Conservation (phyloP, 1,139 yeast genomes). For the Sporopachydermia cereana region DNA sequence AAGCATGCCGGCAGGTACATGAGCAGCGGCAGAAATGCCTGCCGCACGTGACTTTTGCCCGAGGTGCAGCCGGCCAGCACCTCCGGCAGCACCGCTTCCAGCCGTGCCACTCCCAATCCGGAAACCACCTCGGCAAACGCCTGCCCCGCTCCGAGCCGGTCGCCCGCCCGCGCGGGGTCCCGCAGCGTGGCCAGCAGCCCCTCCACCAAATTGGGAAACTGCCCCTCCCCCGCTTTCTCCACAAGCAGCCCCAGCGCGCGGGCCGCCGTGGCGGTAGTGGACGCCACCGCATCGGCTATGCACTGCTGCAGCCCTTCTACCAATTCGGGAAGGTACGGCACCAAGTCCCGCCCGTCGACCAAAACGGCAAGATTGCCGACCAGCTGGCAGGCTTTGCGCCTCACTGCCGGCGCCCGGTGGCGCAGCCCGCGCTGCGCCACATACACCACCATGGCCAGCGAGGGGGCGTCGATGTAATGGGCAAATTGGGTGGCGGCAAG, state of each 20-base stretch:
- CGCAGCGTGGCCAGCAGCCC: constrained; percentile 64
- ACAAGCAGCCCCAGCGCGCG: constrained; percentile 94
- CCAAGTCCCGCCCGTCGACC: constrained; percentile 76
- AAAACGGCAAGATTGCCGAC: constrained; percentile 97
- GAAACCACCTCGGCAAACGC: constrained; percentile 89
- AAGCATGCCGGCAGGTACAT: constrained; percentile 89
- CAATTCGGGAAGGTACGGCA: constrained; percentile 69
- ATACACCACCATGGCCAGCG: constrained; percentile 87
- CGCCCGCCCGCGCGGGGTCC: constrained; percentile 79
- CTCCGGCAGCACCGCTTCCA: constrained; percentile 79
- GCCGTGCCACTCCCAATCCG: constrained; percentile 77
- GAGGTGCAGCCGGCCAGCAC: constrained; percentile 66
- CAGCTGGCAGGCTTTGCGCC: constrained; percentile 92
- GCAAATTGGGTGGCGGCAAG: constrained; percentile 86
- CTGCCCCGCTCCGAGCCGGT: constrained; percentile 94
- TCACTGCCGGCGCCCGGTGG: constrained; percentile 84
- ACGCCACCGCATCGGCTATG: constrained; percentile 98
- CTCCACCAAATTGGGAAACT: constrained; percentile 86
- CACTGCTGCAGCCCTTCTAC: constrained; percentile 80
- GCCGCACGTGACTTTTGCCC: constrained; percentile 61
- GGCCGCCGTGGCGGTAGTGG: constrained; percentile 94
- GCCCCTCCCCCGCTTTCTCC: constrained; percentile 91
- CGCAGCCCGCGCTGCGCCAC: constrained; percentile 93
- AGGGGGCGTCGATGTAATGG: constrained; percentile 96
- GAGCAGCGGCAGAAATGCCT: constrained; percentile 86